Percentiles rank a stretch among this genome's conserved stretches.
Evolutionary conservation across 441 rosid genomes (phyloP).

Genomic region (Breynia disticha): DNA sequence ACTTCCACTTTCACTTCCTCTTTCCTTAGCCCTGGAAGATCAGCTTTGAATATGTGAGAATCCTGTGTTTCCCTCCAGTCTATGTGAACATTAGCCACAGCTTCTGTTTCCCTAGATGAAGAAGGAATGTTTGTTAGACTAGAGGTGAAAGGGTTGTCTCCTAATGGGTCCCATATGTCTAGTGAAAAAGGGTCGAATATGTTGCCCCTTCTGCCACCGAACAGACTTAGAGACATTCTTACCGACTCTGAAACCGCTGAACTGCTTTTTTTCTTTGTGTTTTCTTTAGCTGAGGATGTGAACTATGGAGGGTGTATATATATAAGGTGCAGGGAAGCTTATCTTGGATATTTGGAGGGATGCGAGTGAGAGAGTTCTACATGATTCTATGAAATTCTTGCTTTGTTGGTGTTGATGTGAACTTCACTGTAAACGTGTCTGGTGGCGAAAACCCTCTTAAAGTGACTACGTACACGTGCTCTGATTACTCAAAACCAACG

Average conservation of each 20-base stretch:
- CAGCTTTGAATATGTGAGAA: constrained; percentile 31
- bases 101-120: neutral
- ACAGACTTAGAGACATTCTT: constrained; percentile 2
- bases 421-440: too few relatives aligned
- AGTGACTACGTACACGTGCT: neutral
- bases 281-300: neutral
- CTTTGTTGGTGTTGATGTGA: neutral
- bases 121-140: neutral
- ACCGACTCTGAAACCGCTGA: too few relatives aligned
- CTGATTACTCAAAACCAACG: neutral
- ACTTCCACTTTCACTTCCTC: constrained; percentile 37
- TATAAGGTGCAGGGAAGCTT: neutral
- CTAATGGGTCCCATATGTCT: constrained; percentile 29
- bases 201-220: constrained; percentile 16
- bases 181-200: constrained; percentile 26
- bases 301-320: neutral
- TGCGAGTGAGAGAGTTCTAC: neutral
- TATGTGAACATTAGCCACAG: constrained; percentile 7
- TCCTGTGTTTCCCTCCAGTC: constrained; percentile 38
- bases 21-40: constrained; percentile 33
- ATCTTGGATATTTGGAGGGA: neutral
- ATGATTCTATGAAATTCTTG: neutral
- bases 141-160: constrained; percentile 18
- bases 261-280: neutral
- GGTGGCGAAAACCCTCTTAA: too few relatives aligned